Evolutionary conservation across 306 rosid species (phyloP).

Genomic region (Dryas octopetala): DNA sequence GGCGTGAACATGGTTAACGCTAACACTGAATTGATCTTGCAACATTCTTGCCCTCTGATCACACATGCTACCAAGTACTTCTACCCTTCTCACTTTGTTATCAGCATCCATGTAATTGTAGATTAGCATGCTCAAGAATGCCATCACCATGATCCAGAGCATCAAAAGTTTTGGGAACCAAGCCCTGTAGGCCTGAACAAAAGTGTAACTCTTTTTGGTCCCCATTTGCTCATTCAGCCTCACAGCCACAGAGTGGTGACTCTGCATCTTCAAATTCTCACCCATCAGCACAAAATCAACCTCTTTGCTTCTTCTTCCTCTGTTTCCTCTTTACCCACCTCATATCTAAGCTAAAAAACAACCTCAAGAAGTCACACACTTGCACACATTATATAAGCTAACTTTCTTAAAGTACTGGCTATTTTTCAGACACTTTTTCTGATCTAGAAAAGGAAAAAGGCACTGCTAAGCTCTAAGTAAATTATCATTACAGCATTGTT

Average conservation of each 20-base stretch:
- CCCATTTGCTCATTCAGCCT: slow-evolving; percentile 72
- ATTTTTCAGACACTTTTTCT: slow-evolving; percentile 40
- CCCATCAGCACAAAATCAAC: slow-evolving; percentile 41
- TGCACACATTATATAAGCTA: slow-evolving; percentile 26
- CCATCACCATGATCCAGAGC: slow-evolving; percentile 65
- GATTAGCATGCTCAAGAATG: slow-evolving; percentile 44
- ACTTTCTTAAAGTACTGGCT: slow-evolving; percentile 39
- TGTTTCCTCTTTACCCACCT: slow-evolving; percentile 31
- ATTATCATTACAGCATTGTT: slow-evolving; percentile 57
- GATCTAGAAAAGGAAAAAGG: slow-evolving; percentile 29
- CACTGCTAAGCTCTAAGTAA: slow-evolving; percentile 37
- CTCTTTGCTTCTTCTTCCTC: slow-evolving; percentile 30
- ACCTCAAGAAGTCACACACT: slow-evolving; percentile 27
- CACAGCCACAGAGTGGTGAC: slow-evolving; percentile 57
- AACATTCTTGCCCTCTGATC: slow-evolving; percentile 97
- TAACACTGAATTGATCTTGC: slow-evolving; percentile 95
- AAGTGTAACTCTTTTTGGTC: slow-evolving; percentile 64
- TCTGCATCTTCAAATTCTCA: slow-evolving; percentile 54
- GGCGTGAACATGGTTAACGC: slow-evolving; percentile 97
- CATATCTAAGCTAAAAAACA: slow-evolving; percentile 40
- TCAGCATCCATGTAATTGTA: slow-evolving; percentile 75
- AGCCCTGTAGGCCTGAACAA: slow-evolving; percentile 68
- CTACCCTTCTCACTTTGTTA: slow-evolving; percentile 72
- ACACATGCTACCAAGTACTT: slow-evolving; percentile 82
- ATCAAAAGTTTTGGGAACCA: slow-evolving; percentile 69